These are phyloP conservation scores for Solanum sejunctum DNA, from an alignment of 257 asterid species.

Conservation along the genomic window DNA sequence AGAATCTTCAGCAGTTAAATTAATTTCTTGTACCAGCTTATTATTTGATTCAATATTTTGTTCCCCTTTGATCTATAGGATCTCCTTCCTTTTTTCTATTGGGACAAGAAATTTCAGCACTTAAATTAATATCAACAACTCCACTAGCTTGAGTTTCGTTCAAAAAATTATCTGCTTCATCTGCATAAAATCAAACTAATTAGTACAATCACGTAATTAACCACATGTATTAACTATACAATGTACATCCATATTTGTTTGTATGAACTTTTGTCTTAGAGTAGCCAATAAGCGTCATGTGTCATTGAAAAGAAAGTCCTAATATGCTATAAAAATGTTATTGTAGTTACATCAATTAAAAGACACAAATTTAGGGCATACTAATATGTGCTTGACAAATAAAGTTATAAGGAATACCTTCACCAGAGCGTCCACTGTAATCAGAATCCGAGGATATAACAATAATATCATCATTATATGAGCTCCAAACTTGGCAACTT, in stretches of 20 bases:
- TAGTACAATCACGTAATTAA: too few species aligned
- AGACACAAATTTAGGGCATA: neutral
- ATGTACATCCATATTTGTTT: too few species aligned
- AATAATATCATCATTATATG: neutral
- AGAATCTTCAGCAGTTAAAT: neutral
- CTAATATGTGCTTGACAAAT: neutral
- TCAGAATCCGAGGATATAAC: neutral
- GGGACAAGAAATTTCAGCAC: neutral
- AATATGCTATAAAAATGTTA: neutral
- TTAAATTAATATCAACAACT: neutral
- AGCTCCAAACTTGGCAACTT: neutral
- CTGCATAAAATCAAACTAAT: too few species aligned
- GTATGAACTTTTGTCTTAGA: too few species aligned
- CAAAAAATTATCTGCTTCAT: too few species aligned
- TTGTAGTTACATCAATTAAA: neutral
- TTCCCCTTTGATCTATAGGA: neutral
- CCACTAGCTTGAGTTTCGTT: neutral
- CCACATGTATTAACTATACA: too few species aligned
- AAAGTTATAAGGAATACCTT: slow-evolving; percentile 1
- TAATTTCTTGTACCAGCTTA: neutral
- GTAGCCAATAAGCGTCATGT: too few species aligned
- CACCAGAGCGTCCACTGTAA: neutral
- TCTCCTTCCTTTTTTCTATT: neutral
- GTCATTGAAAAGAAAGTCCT: too few species aligned
- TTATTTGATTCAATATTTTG: neutral